Conservation (phyloP, 345 rosid species). For the Ceriops tagal region DNA sequence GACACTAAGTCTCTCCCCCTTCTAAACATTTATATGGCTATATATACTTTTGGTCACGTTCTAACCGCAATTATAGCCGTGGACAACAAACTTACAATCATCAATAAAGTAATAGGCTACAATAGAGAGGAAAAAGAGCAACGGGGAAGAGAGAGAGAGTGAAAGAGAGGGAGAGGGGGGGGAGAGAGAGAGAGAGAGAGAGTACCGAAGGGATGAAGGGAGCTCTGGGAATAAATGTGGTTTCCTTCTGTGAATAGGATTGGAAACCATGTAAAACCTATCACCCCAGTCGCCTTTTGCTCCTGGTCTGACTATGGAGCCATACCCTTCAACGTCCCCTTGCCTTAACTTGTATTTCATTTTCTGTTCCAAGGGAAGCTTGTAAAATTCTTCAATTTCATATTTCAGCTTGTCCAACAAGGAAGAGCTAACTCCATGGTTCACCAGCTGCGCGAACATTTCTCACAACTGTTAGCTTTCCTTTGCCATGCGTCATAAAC, state of each 20-base stretch:
- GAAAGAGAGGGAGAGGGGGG: neutral
- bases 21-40: too few relatives aligned
- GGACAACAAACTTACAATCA: too few relatives aligned
- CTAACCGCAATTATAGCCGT: too few relatives aligned
- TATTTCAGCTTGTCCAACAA: constrained; percentile 18
- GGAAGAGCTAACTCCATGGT: constrained; percentile 30
- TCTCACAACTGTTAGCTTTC: neutral
- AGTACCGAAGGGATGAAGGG: constrained; percentile 38
- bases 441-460: constrained; percentile 37
- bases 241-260: constrained; percentile 28
- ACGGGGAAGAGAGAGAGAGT: too few relatives aligned
- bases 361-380: constrained; percentile 33
- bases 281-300: constrained; percentile 28
- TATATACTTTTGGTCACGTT: too few relatives aligned
- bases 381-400: constrained; percentile 26
- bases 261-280: constrained; percentile 19
- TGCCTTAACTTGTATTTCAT: constrained; percentile 24
- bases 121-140: too few relatives aligned
- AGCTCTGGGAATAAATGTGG: constrained; percentile 42
- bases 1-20: too few relatives aligned
- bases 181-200: neutral
- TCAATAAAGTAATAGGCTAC: too few relatives aligned
- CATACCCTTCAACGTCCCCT: constrained; percentile 33
- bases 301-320: neutral
- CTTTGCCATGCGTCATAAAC: neutral